Conservation (phyloP, 208 protist genomes). For the Phytomonas francai region DNA sequence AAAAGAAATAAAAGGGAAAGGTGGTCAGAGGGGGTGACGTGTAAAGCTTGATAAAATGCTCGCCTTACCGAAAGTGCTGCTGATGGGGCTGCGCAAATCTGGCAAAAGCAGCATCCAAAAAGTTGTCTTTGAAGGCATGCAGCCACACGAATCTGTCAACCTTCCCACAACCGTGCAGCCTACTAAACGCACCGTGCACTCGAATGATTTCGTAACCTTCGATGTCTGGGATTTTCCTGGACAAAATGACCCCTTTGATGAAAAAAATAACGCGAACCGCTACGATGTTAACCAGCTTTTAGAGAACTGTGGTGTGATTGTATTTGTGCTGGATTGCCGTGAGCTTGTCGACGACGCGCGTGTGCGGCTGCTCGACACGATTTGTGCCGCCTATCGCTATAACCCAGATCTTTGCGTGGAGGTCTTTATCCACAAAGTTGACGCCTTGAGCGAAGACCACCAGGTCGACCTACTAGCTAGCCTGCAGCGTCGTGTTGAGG, state of each 20-base stretch:
- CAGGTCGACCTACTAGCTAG: slow-evolving; percentile 71
- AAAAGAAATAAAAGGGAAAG: not conserved
- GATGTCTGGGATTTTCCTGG: slow-evolving; percentile 90
- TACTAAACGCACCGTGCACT: slow-evolving; percentile 65
- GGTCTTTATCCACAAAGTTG: slow-evolving; percentile 89
- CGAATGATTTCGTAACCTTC: slow-evolving; percentile 87
- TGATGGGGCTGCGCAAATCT: slow-evolving; percentile 84
- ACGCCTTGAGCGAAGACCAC: slow-evolving; percentile 81
- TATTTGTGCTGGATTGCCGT: slow-evolving; percentile 84
- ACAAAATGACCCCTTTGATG: slow-evolving; percentile 79
- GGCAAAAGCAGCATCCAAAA: slow-evolving; percentile 90
- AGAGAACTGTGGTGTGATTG: slow-evolving; percentile 83
- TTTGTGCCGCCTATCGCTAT: slow-evolving; percentile 65
- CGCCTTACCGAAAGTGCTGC: slow-evolving; percentile 72
- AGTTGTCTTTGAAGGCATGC: slow-evolving; percentile 86
- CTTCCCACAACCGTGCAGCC: slow-evolving; percentile 78
- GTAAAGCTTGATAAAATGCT: slow-evolving; percentile 13
- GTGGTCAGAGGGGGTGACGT: not conserved
- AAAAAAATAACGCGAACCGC: slow-evolving; percentile 31
- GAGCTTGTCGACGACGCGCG: slow-evolving; percentile 78
- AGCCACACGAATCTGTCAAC: slow-evolving; percentile 75
- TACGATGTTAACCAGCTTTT: slow-evolving; percentile 63
- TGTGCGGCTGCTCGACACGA: slow-evolving; percentile 69
- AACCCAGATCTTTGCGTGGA: slow-evolving; percentile 74
- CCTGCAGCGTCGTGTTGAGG: slow-evolving; percentile 72